phyloP scores from a whole-genome alignment of 2,329 filamentous ascomycete species.

The Fusarium camptoceras region DNA sequence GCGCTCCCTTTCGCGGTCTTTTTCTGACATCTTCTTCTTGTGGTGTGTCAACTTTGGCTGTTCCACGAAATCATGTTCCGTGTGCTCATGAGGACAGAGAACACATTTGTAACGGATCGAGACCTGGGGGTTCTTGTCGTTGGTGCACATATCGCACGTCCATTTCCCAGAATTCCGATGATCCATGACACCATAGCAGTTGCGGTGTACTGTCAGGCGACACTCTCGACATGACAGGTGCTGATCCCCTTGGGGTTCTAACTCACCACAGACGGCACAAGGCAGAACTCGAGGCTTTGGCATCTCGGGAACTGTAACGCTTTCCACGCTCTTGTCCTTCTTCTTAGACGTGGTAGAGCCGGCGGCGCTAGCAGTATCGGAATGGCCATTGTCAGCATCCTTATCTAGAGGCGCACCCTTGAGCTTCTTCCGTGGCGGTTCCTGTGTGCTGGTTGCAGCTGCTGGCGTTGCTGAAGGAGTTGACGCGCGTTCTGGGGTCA shows the following conservation, averaged over 20 bases:
- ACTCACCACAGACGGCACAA: slow-evolving; percentile 84
- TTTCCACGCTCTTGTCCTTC: slow-evolving; percentile 66
- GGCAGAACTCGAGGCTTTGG: slow-evolving; percentile 83
- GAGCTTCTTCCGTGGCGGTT: slow-evolving; percentile 74
- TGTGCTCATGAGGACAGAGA: slow-evolving; percentile 85
- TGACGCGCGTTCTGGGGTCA: slow-evolving; percentile 58
- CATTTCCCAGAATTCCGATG: slow-evolving; percentile 81
- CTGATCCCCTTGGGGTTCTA: slow-evolving; percentile 78
- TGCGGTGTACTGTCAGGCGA: slow-evolving; percentile 88
- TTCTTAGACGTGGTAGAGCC: slow-evolving; percentile 61
- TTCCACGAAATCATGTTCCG: slow-evolving; percentile 85
- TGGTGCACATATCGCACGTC: slow-evolving; percentile 95
- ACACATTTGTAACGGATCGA: slow-evolving; percentile 97
- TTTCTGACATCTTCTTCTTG: slow-evolving; percentile 91
- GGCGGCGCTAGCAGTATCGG: slow-evolving; percentile 59
- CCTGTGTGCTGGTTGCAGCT: slow-evolving; percentile 49
- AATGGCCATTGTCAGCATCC: slow-evolving; percentile 60
- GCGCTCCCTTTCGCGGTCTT: slow-evolving; percentile 89
- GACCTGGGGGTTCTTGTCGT: slow-evolving; percentile 90
- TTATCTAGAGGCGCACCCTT: slow-evolving; percentile 66
- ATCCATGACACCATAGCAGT: slow-evolving; percentile 87
- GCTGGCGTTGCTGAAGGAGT: slow-evolving; percentile 47
- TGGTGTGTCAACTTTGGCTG: slow-evolving; percentile 63
- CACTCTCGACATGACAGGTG: slow-evolving; percentile 87
- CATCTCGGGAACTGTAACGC: slow-evolving; percentile 77